Evolutionary conservation across 148 eudicot genomes (phyloP).

Genomic region (Spergularia marina): DNA sequence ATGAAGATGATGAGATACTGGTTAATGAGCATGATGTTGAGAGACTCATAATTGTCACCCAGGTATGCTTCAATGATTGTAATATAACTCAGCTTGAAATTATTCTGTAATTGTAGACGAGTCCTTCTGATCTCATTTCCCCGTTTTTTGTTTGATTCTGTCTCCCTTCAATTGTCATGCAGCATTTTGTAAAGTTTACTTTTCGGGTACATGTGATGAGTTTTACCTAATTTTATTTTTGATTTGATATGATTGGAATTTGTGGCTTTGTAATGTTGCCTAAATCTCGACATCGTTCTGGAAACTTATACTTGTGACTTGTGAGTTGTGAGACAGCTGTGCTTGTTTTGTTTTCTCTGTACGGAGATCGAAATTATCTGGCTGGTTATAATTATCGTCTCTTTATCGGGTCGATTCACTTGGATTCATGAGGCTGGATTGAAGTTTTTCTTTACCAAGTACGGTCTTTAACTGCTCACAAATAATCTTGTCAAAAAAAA

Average conservation of each 20-base stretch:
- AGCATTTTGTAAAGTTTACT: too few relatives aligned
- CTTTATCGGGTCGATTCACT: neutral
- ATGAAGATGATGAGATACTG: slow-evolving; percentile 69
- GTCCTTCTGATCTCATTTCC: neutral
- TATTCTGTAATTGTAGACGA: neutral
- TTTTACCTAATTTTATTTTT: too few relatives aligned
- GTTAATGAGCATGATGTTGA: slow-evolving; percentile 73
- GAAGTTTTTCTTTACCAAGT: neutral
- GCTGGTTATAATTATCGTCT: neutral
- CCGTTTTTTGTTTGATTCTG: too few relatives aligned
- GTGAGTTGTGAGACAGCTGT: neutral
- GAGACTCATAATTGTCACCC: slow-evolving; percentile 91
- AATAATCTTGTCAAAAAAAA: too few relatives aligned
- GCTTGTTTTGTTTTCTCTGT: neutral
- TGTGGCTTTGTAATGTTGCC: too few relatives aligned
- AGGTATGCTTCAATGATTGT: slow-evolving; percentile 42
- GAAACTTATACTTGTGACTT: neutral
- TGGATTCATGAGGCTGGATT: neutral
- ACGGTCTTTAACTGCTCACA: neutral
- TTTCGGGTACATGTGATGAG: too few relatives aligned
- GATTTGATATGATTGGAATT: too few relatives aligned
- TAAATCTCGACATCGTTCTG: neutral
- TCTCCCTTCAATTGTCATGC: too few relatives aligned
- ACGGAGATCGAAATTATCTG: neutral
- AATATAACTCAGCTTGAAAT: neutral